Conservation (phyloP, 306 rosid genomes). For the Glycine soja region DNA sequence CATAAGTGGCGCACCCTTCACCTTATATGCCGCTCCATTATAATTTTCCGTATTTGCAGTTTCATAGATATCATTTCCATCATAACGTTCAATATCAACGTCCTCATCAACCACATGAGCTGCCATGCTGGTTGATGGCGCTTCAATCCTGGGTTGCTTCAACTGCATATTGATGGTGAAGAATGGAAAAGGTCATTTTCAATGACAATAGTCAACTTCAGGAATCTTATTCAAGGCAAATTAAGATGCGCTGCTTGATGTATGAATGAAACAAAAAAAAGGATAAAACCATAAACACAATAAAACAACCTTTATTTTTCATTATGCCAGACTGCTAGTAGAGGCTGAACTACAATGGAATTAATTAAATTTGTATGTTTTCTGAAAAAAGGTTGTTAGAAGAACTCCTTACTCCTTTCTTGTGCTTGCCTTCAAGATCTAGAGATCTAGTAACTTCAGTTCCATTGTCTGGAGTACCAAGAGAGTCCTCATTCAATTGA, state of each 20-base stretch:
- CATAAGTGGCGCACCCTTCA: constrained; percentile 46
- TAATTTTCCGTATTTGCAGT: constrained; percentile 52
- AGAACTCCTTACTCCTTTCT: constrained; percentile 58
- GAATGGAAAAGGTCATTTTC: constrained; percentile 27
- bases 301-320: neutral
- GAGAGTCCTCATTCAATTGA: constrained; percentile 52
- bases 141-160: constrained; percentile 64
- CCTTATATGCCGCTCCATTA: constrained; percentile 52
- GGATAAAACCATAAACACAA: neutral
- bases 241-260: constrained; percentile 27
- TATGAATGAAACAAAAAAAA: constrained; percentile 25
- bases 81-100: constrained; percentile 72
- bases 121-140: constrained; percentile 85
- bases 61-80: constrained; percentile 47
- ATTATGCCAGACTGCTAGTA: neutral
- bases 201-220: constrained; percentile 29
- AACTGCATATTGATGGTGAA: constrained; percentile 52
- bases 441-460: constrained; percentile 51
- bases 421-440: constrained; percentile 64
- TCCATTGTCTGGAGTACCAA: constrained; percentile 47
- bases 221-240: constrained; percentile 17
- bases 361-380: constrained; percentile 58
- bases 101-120: constrained; percentile 83
- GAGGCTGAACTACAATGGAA: constrained; percentile 25
- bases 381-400: constrained; percentile 51